Evolutionary conservation across 2,329 filamentous ascomycete species (phyloP), one percentile per base, ranked within the genome.

Genomic region (Trichoderma hamatum): DNA sequence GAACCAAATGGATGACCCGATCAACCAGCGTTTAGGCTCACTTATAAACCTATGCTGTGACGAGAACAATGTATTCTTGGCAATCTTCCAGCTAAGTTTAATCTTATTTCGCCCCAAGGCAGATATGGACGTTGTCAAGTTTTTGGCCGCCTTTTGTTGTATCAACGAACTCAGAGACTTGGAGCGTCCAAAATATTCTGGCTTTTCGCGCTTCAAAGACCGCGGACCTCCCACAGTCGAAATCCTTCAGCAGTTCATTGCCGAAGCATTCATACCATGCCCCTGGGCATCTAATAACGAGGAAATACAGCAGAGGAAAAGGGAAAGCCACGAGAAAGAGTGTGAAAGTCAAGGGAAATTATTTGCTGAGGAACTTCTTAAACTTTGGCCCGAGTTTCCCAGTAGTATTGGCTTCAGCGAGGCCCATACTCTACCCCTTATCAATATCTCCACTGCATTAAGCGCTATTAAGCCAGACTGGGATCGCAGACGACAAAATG

Each of bases 191-290:
- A 30, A 0, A 0, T 58, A 68, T 28, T 2, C 58, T 1, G 24
- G 34, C 0, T 74, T 72, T 10, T 14, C 43, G 13, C 59, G 43
- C 9, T 75, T 75, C 28, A 59, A 32, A 32, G 66, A 66, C 9
- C 4, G 28, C 13, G 49, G 70, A 63, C 7, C 36, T 56, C 36
- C 11, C 14, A 11, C 72, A 56, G 1, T 68, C 34, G 0, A 52
- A 16, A 21, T 64, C 52, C 13, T 71, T 9, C 34, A 34, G 3
- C 0, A 6, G 66, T 9, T 6, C 5, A 32, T 68, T 52, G 0
- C 62, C 58, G 49, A 39, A 32, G 60, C 60, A 5, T 65, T 60
- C 39, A 6, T 62, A 1, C 9, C 21, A 11, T 49, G 46, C n/a
- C 46, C 46, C 21, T 2, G 3, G 46, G 21, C 9, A 7, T 19